Evolutionary conservation across 208 protist genomes (phyloP), one percentile per base, ranked within the genome.

Genomic region (Trypanosoma boissoni): DNA sequence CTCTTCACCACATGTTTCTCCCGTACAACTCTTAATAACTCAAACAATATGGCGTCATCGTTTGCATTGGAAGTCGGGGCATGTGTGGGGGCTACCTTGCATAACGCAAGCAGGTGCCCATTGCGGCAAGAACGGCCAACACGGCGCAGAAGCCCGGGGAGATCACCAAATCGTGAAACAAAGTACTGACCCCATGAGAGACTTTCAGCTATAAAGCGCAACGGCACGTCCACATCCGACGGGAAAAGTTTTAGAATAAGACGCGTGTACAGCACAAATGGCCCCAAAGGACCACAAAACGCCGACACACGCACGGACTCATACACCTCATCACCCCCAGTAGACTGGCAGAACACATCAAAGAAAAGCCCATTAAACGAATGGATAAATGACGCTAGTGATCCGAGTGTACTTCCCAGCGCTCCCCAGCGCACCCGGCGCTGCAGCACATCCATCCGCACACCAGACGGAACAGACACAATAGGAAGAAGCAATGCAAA

Each of bases 321-420:
- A n/a, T n/a, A n/a, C n/a, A n/a, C n/a, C n/a, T n/a, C 43, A 26
- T 24, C 24, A 26, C 2, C 16, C 18, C 21, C 14, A 28, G 28
- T 34, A 28, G 16, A 6, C 23, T 50, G 32, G 26, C 3, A 7
- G 23, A 58, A 46, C 0, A 66, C n/a, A 48, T 65, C 62, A 49
- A 77, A 77, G 58, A 77, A 77, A n/a, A 77, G 37, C 23, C 68
- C 71, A 41, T 77, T 54, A 64, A 68, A 77, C 0, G 64, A 56
- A 18, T 64, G 31, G 23, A 77, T 10, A 58, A 77, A 72, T 1
- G 57, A 66, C 9, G 37, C 26, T 6, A 72, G 20, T 21, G 64
- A 31, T 7, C 71, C 71, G 55, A 77, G 64, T 20, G 51, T 67
- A 4, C 43, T 26, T 14, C 28, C 46, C 18, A 68, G 28, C 51